phyloP scores from a whole-genome alignment of 2,329 filamentous ascomycete genomes.

The Beauveria pseudobassiana region DNA sequence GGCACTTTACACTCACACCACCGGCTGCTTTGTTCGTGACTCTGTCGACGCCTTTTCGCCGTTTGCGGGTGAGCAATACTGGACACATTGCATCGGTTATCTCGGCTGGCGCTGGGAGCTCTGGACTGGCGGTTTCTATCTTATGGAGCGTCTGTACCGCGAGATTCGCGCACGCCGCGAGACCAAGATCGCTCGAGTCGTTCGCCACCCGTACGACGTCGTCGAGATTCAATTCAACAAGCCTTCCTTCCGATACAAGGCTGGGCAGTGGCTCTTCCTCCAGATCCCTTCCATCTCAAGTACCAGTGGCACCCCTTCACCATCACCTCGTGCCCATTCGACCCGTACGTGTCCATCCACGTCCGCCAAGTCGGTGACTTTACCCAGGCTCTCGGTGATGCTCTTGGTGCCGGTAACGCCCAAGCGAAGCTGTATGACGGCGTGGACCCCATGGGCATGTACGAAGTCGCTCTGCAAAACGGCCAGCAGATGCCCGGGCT shows the following conservation, averaged over 20 bases:
- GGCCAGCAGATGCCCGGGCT: constrained; percentile 86
- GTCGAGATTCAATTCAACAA: constrained; percentile 97
- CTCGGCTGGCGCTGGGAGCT: constrained; percentile 97
- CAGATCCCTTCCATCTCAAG: constrained; percentile 79
- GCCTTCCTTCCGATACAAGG: constrained; percentile 95
- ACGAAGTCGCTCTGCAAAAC: constrained; percentile 90
- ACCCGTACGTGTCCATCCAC: constrained; percentile 90
- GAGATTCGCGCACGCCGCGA: constrained; percentile 77
- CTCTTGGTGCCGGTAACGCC: constrained; percentile 81
- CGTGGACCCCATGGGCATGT: constrained; percentile 91
- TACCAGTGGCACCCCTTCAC: constrained; percentile 99
- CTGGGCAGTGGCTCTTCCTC: constrained; percentile 95
- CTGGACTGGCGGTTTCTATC: constrained; percentile 74
- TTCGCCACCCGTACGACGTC: constrained; percentile 92
- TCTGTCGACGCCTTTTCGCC: constrained; percentile 65
- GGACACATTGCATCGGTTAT: constrained; percentile 91
- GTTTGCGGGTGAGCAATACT: constrained; percentile 74
- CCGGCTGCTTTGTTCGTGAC: constrained; percentile 93
- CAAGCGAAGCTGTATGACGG: constrained; percentile 87
- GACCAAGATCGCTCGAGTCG: constrained; percentile 87
- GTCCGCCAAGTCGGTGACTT: constrained; percentile 96
- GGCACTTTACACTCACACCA: constrained; percentile 90
- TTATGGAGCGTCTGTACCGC: constrained; percentile 81
- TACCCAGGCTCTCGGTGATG: constrained; percentile 86
- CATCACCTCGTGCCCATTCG: constrained; percentile 95